A percentile compares a stretch with the other conserved stretches of the same genome.
phyloP scores from a whole-genome alignment of 768 basidiomycete species.

The Cubamyces lactineus region DNA sequence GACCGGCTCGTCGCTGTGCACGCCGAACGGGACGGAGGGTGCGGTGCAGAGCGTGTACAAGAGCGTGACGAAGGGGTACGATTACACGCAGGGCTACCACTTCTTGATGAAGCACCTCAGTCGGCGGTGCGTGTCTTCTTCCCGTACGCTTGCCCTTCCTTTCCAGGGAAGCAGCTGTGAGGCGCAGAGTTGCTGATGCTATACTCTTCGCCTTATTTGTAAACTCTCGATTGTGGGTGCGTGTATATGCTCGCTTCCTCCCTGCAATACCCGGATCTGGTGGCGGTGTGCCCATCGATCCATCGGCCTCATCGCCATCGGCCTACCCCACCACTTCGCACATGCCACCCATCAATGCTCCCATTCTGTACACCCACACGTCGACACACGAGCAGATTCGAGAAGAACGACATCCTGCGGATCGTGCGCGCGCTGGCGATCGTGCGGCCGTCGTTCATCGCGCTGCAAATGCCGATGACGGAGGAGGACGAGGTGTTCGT shows the following conservation, averaged over 20 bases:
- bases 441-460: conserved; percentile 95
- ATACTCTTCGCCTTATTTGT: conserved; percentile 13
- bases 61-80: conserved; percentile 76
- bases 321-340: not conserved
- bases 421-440: conserved; percentile 94
- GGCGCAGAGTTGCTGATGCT: conserved; percentile 24
- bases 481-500: conserved; percentile 97
- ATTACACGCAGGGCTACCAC: conserved; percentile 97
- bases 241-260: conserved; percentile 17
- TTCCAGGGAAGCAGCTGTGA: not conserved
- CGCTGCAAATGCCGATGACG: conserved; percentile 95
- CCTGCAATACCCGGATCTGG: not conserved
- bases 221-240: not conserved
- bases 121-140: conserved; percentile 62
- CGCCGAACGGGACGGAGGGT: conserved; percentile 15
- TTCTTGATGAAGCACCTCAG: conserved; percentile 94
- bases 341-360: not conserved
- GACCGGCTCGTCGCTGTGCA: conserved; percentile 23
- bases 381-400: conserved; percentile 61
- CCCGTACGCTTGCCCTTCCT: not conserved
- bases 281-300: not conserved
- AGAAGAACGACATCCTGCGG: conserved; percentile 93
- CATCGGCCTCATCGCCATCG: not conserved
- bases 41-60: conserved; percentile 53
- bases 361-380: not conserved